Evolutionary conservation across 192 early-diverging fungal genomes (phyloP).

Genomic region (Haplosporangium gracile): DNA sequence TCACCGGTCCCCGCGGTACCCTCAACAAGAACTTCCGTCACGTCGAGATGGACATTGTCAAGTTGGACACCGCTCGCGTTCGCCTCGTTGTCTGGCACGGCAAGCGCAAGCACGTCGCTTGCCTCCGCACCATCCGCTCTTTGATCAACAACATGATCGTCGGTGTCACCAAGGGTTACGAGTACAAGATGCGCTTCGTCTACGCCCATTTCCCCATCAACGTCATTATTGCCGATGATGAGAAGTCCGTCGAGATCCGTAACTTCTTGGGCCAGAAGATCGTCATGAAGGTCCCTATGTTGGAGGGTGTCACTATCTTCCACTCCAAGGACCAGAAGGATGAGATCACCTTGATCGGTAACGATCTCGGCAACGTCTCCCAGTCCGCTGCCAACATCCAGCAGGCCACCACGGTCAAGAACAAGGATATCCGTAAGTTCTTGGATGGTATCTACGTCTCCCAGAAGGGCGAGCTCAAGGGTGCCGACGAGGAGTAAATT

Average conservation of each 20-base stretch:
- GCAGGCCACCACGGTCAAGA: constrained; percentile 92
- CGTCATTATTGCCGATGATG: constrained; percentile 85
- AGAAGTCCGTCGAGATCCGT: constrained; percentile 91
- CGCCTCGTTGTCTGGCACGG: constrained; percentile 95
- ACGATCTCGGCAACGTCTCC: constrained; percentile 95
- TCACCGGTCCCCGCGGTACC: constrained; percentile 93
- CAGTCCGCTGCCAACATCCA: constrained; percentile 98
- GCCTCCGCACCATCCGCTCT: constrained; percentile 97
- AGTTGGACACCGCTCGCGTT: constrained; percentile 77
- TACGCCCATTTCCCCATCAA: constrained; percentile 99
- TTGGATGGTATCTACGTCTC: constrained; percentile 98
- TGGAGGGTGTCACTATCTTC: constrained; percentile 85
- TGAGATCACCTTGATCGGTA: constrained; percentile 93
- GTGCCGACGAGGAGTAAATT: constrained; percentile 69
- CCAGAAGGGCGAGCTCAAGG: constrained; percentile 76
- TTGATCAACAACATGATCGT: constrained; percentile 98
- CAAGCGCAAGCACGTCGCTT: constrained; percentile 96
- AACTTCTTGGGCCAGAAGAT: constrained; percentile 99
- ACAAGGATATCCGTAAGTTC: constrained; percentile 99
- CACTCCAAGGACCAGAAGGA: constrained; percentile 92
- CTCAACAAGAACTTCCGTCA: constrained; percentile 93
- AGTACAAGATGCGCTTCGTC: constrained; percentile 99
- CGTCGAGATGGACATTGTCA: constrained; percentile 92
- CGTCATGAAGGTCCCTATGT: constrained; percentile 87
- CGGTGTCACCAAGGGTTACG: constrained; percentile 98